A percentile compares a stretch with the other conserved stretches of the same genome.
Evolutionary conservation across 2,329 filamentous ascomycete species (phyloP).

Genomic region (Macrophomina pseudophaseolina): DNA sequence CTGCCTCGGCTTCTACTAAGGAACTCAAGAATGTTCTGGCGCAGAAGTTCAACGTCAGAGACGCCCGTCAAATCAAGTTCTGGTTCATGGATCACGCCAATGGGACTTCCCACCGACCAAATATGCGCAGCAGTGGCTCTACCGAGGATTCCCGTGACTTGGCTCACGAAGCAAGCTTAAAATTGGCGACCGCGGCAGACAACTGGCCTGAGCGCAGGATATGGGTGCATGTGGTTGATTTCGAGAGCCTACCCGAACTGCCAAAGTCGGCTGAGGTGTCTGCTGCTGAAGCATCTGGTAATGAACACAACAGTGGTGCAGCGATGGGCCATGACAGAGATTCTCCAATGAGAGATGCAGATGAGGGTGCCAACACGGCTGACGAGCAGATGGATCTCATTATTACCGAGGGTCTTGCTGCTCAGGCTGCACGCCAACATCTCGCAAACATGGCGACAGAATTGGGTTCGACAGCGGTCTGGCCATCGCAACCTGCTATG

Average conservation of each 20-base stretch:
- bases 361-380: conserved; percentile 32
- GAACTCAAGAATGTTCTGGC: conserved; percentile 8
- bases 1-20: conserved; percentile 13
- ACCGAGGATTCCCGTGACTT: conserved; percentile 38
- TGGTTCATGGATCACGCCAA: conserved; percentile 44
- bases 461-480: neutral
- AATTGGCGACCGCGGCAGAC: conserved; percentile 26
- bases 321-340: conserved; percentile 33
- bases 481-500: neutral
- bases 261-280: conserved; percentile 29
- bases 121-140: conserved; percentile 38
- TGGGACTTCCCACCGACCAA: conserved; percentile 38
- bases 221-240: conserved; percentile 42
- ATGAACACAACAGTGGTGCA: neutral
- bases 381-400: conserved; percentile 21
- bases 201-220: conserved; percentile 29
- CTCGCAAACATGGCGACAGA: neutral
- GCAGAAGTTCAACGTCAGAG: conserved; percentile 36
- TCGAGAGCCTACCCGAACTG: conserved; percentile 38
- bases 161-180: conserved; percentile 29
- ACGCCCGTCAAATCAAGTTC: conserved; percentile 46
- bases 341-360: conserved; percentile 47
- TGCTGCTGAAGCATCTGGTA: neutral
- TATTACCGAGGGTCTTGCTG: conserved; percentile 18
- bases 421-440: conserved; percentile 23